phyloP scores from a whole-genome alignment of 306 rosid species.

The barrel medic (Medicago truncatula) region DNA sequence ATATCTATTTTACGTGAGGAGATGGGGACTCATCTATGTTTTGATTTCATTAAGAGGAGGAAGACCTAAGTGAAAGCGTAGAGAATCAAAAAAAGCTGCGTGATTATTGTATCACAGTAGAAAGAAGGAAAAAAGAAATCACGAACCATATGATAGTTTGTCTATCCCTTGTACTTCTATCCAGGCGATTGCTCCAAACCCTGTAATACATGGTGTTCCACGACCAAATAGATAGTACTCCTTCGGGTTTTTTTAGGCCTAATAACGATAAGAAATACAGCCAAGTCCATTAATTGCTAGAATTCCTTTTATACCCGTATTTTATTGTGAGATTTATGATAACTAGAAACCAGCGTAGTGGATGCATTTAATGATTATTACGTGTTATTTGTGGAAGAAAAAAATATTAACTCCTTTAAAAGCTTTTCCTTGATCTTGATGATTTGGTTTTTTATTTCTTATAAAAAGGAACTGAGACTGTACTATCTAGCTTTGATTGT shows the following conservation, averaged over 20 bases:
- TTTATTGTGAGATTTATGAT: background rate
- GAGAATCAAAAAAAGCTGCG: constrained; percentile 10
- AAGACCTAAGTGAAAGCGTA: constrained; percentile 6
- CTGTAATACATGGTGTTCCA: background rate
- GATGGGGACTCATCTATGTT: constrained; percentile 10
- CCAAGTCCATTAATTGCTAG: background rate
- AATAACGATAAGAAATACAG: background rate
- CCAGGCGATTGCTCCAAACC: constrained; percentile 23
- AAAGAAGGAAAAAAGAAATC: background rate
- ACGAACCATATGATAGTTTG: constrained; percentile 13
- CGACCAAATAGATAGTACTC: constrained; percentile 1
- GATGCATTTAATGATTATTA: background rate
- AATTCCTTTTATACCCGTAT: background rate
- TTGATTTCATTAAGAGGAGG: constrained; percentile 29
- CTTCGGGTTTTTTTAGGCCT: background rate
- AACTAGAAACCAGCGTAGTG: background rate
- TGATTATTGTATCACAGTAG: constrained; percentile 4
- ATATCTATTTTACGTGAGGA: background rate
- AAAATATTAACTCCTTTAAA: background rate
- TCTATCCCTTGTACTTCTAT: constrained; percentile 17
- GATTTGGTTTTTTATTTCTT: background rate
- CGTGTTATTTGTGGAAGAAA: background rate
- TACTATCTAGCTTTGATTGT: constrained; percentile 19
- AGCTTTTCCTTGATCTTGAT: background rate
- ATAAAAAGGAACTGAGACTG: background rate